phyloP scores from a whole-genome alignment of 805 yeast genomes.

The Suhomyces kilbournensis region DNA sequence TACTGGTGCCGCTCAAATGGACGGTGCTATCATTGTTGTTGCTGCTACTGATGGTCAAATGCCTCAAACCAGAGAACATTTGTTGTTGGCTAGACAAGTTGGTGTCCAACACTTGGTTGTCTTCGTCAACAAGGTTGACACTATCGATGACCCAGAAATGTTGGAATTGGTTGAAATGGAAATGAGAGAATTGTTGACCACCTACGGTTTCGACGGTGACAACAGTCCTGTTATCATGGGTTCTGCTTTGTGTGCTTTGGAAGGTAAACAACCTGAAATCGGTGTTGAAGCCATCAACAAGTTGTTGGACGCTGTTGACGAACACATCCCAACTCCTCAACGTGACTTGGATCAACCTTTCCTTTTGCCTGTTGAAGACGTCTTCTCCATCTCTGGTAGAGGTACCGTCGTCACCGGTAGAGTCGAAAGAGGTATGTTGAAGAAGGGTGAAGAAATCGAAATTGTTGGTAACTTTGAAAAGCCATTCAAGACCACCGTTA shows the following conservation, averaged over 20 bases:
- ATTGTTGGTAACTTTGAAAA: constrained; percentile 87
- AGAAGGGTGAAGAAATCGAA: constrained; percentile 98
- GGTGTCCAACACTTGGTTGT: constrained; percentile 98
- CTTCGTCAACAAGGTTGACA: constrained; percentile 96
- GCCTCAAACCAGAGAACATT: constrained; percentile 99
- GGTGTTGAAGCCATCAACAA: constrained; percentile 82
- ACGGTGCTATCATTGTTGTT: constrained; percentile 98
- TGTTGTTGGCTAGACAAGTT: constrained; percentile 97
- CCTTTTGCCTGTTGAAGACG: constrained; percentile 95
- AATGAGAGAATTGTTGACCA: constrained; percentile 91
- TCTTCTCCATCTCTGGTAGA: constrained; percentile 98
- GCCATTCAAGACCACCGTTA: constrained; percentile 89
- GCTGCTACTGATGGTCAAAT: constrained; percentile 99
- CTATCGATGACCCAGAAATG: constrained; percentile 98
- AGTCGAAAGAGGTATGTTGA: constrained; percentile 96
- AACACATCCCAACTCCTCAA: constrained; percentile 90
- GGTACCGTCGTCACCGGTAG: constrained; percentile 99
- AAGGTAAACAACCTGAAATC: constrained; percentile 83
- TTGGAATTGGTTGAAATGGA: constrained; percentile 99
- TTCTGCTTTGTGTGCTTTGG: constrained; percentile 95
- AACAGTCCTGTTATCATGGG: constrained; percentile 98
- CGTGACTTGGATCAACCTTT: constrained; percentile 97
- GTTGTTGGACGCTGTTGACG: constrained; percentile 89
- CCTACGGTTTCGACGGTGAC: constrained; percentile 97
- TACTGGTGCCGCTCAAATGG: constrained; percentile 99